These are phyloP conservation scores for Teratosphaeriaceae sp. DNA, from an alignment of 2,329 filamentous ascomycete species.

Conservation along the genomic window DNA sequence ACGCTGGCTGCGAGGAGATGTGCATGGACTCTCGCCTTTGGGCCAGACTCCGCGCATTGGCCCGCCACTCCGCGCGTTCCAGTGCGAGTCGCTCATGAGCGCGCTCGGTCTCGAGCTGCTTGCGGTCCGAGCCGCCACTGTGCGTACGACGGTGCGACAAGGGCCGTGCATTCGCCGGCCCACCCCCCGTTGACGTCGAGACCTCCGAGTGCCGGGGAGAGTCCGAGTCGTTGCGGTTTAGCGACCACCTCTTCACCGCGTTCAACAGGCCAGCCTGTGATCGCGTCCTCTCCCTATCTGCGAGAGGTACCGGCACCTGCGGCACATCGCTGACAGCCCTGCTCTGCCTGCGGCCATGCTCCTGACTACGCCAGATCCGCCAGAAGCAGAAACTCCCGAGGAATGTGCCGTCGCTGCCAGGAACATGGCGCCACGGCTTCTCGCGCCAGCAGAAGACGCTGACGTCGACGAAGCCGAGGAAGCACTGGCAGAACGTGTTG, in stretches of 20 bases:
- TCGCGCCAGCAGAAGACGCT: slow-evolving; percentile 63
- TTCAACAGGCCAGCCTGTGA: slow-evolving; percentile 12
- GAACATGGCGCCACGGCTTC: slow-evolving; percentile 60
- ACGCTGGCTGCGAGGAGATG: neutral
- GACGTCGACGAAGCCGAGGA: slow-evolving; percentile 63
- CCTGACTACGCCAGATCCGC: slow-evolving; percentile 12
- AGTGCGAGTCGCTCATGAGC: slow-evolving; percentile 33
- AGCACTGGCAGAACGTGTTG: slow-evolving; percentile 52
- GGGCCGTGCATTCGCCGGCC: slow-evolving; percentile 4
- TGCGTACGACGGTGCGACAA: slow-evolving; percentile 20
- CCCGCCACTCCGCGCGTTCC: slow-evolving; percentile 29
- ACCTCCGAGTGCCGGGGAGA: slow-evolving; percentile 1
- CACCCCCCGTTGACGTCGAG: neutral
- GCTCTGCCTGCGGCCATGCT: slow-evolving; percentile 6
- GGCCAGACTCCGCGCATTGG: slow-evolving; percentile 15
- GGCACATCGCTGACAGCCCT: slow-evolving; percentile 6
- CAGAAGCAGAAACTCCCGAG: slow-evolving; percentile 33
- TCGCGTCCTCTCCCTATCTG: slow-evolving; percentile 7
- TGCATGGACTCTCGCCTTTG: slow-evolving; percentile 15
- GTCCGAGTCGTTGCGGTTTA: neutral
- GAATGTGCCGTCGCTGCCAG: slow-evolving; percentile 37
- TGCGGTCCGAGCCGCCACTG: slow-evolving; percentile 26
- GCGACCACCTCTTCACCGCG: slow-evolving; percentile 2
- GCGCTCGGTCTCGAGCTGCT: slow-evolving; percentile 28
- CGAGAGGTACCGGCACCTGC: too few relatives aligned